Evolutionary conservation across 106 monocot genomes (phyloP), one percentile per base, ranked within the genome.

Genomic region (Apostasia ramifera): DNA sequence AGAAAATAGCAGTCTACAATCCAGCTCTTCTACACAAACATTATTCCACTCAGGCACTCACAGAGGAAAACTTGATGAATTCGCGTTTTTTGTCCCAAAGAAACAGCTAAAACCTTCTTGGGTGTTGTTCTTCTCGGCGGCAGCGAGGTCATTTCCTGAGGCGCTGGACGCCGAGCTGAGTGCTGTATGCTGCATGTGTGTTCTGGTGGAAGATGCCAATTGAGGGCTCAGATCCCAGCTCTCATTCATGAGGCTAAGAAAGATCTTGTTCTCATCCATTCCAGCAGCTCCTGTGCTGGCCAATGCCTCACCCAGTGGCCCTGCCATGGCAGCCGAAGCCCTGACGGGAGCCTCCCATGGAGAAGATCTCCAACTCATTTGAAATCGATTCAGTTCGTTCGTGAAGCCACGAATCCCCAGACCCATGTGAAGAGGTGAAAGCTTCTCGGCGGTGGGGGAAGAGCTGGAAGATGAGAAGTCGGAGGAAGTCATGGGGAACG

Each of bases 251-350:
- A 86, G 72, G 62, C 73, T 82, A 37, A 79, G 47, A 47, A 75
- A 78, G 15, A 53, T 71, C 12, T 42, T 59, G 77, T 77, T 85
- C 61, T 69, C 72, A 42, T 41, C 37, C 11, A 8, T 26, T 71
- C 48, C 5, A 15, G 69, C 75, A 40, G 61, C 72, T 44, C 54
- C 76, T 47, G 79, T 74, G 55, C 77, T 92, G 37, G 73, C 79
- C n/a, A 92, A 74, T 53, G 83, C 87, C 76, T 92, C 92, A 2
- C 88, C 92, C 40, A 92, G 83, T 72, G 92, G 92, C 1, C 92
- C 92, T 2, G 82, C 87, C 69, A 72, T 75, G 40, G 86, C 5
- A 11, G 65, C 63, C 5, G 63, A 63, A 63, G 45, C 45, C 2
- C 3, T 41, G 1, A 39, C 41, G 6, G 40, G 73, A 44, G 78